Percentiles rank a stretch among this genome's conserved stretches.
Evolutionary conservation across 2,329 filamentous ascomycete genomes (phyloP).

Genomic region (Pseudopyricularia javanii): DNA sequence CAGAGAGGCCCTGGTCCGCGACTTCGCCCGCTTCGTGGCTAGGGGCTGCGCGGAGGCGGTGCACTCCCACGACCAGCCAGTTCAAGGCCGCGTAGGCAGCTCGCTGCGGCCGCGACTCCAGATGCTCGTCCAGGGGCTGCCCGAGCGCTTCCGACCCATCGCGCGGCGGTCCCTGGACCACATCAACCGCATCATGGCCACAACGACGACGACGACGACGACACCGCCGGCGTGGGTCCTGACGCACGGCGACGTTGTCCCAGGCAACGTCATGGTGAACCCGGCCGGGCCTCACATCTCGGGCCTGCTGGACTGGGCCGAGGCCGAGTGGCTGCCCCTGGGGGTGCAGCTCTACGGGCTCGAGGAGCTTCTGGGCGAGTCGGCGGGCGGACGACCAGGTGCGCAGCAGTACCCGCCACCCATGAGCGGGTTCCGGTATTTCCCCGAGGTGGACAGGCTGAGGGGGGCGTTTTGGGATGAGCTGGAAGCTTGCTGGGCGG

Average conservation of each 20-base stretch:
- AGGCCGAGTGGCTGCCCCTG: slow-evolving; percentile 48
- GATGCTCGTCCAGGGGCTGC: slow-evolving; percentile 21
- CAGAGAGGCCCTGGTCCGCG: slow-evolving; percentile 20
- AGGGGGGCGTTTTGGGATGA: slow-evolving; percentile 36
- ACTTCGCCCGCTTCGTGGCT: slow-evolving; percentile 28
- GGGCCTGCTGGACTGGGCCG: slow-evolving; percentile 53
- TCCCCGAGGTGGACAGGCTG: slow-evolving; percentile 26
- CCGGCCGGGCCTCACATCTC: slow-evolving; percentile 15
- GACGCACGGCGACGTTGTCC: slow-evolving; percentile 48
- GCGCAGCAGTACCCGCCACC: slow-evolving; percentile 5
- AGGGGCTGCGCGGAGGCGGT: slow-evolving; percentile 19
- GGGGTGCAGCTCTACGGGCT: slow-evolving; percentile 48
- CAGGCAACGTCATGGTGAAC: slow-evolving; percentile 41
- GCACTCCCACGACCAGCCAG: neutral
- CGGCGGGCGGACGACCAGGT: neutral
- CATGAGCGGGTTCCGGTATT: slow-evolving; percentile 27
- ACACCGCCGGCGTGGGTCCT: slow-evolving; percentile 36
- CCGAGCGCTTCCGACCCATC: slow-evolving; percentile 17
- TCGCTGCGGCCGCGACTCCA: slow-evolving; percentile 26
- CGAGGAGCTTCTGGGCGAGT: slow-evolving; percentile 42
- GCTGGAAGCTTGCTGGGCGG: slow-evolving; percentile 12
- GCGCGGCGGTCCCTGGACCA: slow-evolving; percentile 13
- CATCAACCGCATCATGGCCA: slow-evolving; percentile 21
- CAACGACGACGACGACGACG: neutral
- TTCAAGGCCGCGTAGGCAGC: slow-evolving; percentile 23